Conservation (phyloP, 1,284 basidiomycete genomes). For the Phellopilus nigrolimitatus region DNA sequence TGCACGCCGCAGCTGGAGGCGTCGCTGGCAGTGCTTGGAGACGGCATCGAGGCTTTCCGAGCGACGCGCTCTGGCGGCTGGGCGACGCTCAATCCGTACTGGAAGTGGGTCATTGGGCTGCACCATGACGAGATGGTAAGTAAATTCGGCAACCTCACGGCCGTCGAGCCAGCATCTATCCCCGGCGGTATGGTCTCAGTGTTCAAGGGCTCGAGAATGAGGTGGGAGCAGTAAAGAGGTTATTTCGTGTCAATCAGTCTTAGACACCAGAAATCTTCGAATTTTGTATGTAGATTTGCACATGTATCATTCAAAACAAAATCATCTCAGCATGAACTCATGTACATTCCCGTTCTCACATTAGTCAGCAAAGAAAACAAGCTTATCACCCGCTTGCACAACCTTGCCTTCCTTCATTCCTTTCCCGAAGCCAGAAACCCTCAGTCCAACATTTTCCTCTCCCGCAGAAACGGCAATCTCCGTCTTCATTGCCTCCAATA, state of each 20-base stretch:
- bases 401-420: constrained; percentile 38
- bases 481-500: constrained; percentile 75
- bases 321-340: background rate
- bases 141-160: constrained; percentile 38
- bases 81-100: constrained; percentile 10
- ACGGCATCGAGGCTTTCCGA: constrained; percentile 12
- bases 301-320: background rate
- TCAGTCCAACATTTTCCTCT: constrained; percentile 42
- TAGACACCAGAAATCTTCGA: background rate
- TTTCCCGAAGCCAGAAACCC: constrained; percentile 36
- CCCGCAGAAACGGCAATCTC: constrained; percentile 49
- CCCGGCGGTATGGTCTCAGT: constrained; percentile 40
- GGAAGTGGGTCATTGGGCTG: constrained; percentile 35
- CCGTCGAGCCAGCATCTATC: constrained; percentile 38
- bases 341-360: background rate
- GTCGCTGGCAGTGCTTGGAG: constrained; percentile 23
- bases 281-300: background rate
- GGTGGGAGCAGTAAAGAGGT: constrained; percentile 38
- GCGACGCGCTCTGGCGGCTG: constrained; percentile 5
- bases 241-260: too few species aligned
- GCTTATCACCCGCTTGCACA: constrained; percentile 41
- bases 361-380: constrained; percentile 33
- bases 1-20: constrained; percentile 28
- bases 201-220: constrained; percentile 37
- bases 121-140: constrained; percentile 39